Evolutionary conservation across 2,329 filamentous ascomycete genomes (phyloP), one percentile per base, ranked within the genome.

Genomic region (Didymella sp.): DNA sequence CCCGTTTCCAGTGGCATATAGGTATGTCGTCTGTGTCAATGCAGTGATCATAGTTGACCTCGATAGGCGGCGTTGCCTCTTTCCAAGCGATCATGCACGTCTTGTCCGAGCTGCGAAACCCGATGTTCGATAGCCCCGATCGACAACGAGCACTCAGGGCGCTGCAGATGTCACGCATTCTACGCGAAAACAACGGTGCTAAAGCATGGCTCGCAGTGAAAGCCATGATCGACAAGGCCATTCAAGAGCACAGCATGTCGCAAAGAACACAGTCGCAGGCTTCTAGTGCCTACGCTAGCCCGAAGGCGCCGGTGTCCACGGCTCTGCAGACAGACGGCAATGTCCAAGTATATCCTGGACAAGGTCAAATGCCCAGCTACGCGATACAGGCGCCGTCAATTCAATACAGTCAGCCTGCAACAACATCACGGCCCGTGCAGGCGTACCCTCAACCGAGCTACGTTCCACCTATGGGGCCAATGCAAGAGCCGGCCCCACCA

Each of bases 31-130:
- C 24, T 13, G 12, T 13, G 17, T 9, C 33, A 11, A 22, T 12
- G 21, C 17, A 13, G 27, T 35, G 9, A 33, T 21, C 3, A 31
- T 6, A 7, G 25, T 62, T 69, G 46, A 70, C 38, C 17, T 47
- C 17, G 5, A 12, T 35, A 72, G 71, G 69, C n/a, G 69, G 68
- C 4, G 66, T 73, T 35, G 69, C 71, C n/a, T 69, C 69, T 8
- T 74, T 74, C 57, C 72, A 74, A 49, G 70, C 72, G 2, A 76
- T 77, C 40, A 76, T 76, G 71, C 73, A 76, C 43, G 70, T 76
- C 8, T 64, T 77, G 0, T 76, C 73, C 3, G 75, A 77, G 50
- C 62, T 77, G n/a, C 71, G 73, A 13, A 75, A 74, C 46, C 71
- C 73, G 2, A 59, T 73, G 15, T 76, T 76, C 53, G 63, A 73